Percentiles rank a stretch among this genome's conserved stretches.
phyloP scores from a whole-genome alignment of 371 early-diverging fungal species.

The Catenaria anguillulae region DNA sequence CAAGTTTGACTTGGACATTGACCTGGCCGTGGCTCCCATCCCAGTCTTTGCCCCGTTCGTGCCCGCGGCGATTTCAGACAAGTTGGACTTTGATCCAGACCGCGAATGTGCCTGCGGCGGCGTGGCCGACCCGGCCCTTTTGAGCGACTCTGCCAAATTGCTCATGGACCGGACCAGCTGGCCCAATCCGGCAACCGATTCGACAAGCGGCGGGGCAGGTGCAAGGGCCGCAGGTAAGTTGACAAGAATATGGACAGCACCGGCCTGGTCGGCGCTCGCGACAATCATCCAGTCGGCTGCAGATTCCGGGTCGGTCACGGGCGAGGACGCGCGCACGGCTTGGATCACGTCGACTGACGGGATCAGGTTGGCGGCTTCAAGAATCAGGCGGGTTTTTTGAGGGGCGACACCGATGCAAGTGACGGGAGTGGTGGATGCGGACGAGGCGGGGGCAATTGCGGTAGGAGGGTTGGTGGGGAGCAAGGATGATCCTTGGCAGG shows the following conservation, averaged over 20 bases:
- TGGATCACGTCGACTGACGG: no score
- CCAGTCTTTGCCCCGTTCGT: not conserved
- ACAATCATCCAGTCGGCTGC: not conserved
- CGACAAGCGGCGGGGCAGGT: not conserved
- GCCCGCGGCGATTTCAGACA: not conserved
- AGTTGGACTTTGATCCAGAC: not conserved
- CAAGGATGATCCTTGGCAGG: no score
- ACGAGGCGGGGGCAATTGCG: no score
- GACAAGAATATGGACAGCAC: conserved; percentile 11
- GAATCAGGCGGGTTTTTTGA: not conserved
- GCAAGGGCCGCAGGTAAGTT: not conserved
- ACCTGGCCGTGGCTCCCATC: not conserved
- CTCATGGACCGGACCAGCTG: no score
- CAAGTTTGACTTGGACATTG: no score
- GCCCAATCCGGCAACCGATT: no score
- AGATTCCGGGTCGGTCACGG: not conserved
- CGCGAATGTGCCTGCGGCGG: not conserved
- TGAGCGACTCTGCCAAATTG: no score
- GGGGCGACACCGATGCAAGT: conserved; percentile 22
- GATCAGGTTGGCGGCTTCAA: not conserved
- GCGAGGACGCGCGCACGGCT: no score
- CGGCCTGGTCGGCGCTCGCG: conserved; percentile 6
- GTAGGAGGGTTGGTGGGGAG: no score
- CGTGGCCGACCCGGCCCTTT: no score
- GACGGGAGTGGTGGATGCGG: no score